These are phyloP conservation scores for Prunus mume DNA, from an alignment of 306 rosid species.

Conservation along the genomic window DNA sequence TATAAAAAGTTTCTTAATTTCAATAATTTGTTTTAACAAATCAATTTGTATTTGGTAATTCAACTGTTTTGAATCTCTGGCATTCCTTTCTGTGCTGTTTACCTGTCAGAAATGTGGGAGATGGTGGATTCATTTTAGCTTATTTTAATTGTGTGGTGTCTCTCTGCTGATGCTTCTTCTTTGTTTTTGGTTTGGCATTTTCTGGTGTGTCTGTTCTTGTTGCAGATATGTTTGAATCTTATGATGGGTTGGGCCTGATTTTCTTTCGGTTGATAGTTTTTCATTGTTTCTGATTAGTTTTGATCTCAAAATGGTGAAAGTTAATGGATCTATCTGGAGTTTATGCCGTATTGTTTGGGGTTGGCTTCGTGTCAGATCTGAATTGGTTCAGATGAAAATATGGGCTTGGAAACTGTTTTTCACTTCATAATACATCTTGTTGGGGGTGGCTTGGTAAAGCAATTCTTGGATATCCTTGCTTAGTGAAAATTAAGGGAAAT, in stretches of 20 bases:
- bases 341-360: no score
- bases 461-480: no score
- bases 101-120: no score
- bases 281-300: not conserved
- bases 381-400: not conserved
- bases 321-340: not conserved
- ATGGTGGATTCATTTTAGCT: no score
- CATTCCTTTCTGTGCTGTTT: no score
- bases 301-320: not conserved
- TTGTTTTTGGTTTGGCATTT: not conserved
- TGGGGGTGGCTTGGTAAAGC: no score
- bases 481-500: no score
- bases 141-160: not conserved
- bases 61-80: no score
- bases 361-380: conserved; percentile 1
- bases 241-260: not conserved
- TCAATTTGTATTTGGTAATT: no score
- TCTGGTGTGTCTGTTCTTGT: not conserved
- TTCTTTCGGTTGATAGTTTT: not conserved
- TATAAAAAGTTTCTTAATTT: not conserved
- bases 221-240: not conserved
- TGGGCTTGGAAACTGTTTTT: no score
- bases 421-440: no score
- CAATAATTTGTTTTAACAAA: not conserved
- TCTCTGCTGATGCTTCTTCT: not conserved